Evolutionary conservation across 1,284 basidiomycete genomes (phyloP), one percentile per base, ranked within the genome.

Genomic region (Heterobasidion annosum): DNA sequence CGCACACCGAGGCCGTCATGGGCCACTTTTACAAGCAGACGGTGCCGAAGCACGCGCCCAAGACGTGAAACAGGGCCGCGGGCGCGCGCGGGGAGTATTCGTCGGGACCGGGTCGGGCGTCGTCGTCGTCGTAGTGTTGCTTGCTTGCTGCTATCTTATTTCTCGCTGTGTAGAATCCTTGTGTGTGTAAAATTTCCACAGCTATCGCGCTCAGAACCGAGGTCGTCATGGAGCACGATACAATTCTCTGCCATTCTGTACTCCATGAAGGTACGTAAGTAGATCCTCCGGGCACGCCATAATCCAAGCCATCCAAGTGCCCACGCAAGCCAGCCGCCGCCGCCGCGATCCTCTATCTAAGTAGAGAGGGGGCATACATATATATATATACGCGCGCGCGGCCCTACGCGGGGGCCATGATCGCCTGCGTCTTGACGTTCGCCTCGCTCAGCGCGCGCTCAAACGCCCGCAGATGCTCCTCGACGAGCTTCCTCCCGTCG

Each of bases 21-120:
- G 72, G 77, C 6, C 76, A 91, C 68, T 93, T 93, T 65, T 93
- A 93, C 67, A 70, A 73, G 4, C 89, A 93, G 60, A 68, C 57
- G 0, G 56, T 79, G 42, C 77, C 78, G n/a, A 57, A 54, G 45
- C 56, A 51, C 35, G 15, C 37, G 1, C 16, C 49, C 10, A 40
- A 40, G 37, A 8, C 37, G n/a, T 40, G 37, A 40, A 40, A 3
- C 3, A 40, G n/a, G 37, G 10, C 37, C 2, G 37, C 25, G 25
- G 4, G 25, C 3, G 25, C 25, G 25, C 25, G 3, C 25, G 25
- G 25, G 4, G 3, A 5, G 25, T 25, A 25, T 25, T 5, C 5
- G 25, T 4, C 25, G 25, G 25, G 25, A 25, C 25, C 3, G 3
- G 25, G 4, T 3, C 25, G 25, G 25, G 3, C 25, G 25, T 25